These are phyloP conservation scores for Heritiera littoralis DNA, from an alignment of 345 rosid species.

Conservation along the genomic window DNA sequence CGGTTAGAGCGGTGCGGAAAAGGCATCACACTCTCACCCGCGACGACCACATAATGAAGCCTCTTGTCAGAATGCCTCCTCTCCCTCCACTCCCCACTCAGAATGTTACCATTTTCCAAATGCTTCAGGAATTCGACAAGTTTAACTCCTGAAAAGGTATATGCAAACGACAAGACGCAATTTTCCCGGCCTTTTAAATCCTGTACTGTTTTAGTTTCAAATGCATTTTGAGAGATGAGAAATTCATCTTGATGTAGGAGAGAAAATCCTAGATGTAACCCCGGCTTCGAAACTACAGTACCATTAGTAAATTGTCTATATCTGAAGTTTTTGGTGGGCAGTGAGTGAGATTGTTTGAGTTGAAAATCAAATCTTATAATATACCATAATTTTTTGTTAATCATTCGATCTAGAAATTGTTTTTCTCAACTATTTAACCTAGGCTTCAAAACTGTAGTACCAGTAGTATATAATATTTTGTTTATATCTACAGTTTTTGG, in stretches of 20 bases:
- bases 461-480: too few relatives aligned
- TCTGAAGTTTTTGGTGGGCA: neutral
- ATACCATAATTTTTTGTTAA: too few relatives aligned
- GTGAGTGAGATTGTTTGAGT: too few relatives aligned
- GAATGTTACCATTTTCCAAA: constrained; percentile 46
- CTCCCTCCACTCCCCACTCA: constrained; percentile 33
- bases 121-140: constrained; percentile 51
- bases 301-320: neutral
- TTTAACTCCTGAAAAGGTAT: constrained; percentile 33
- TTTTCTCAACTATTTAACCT: too few relatives aligned
- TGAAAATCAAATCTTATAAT: too few relatives aligned
- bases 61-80: constrained; percentile 36
- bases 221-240: neutral
- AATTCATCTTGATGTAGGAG: neutral
- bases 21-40: constrained; percentile 59
- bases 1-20: constrained; percentile 51
- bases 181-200: neutral
- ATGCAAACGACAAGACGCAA: neutral
- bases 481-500: too few relatives aligned
- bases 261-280: constrained; percentile 16
- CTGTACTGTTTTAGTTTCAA: constrained; percentile 7
- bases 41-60: constrained; percentile 34
- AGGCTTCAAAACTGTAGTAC: too few relatives aligned
- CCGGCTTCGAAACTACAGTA: neutral
- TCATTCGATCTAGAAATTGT: too few relatives aligned